Evolutionary conservation across 2,329 filamentous ascomycete genomes (phyloP).

Genomic region (Drechmeria coniospora): DNA sequence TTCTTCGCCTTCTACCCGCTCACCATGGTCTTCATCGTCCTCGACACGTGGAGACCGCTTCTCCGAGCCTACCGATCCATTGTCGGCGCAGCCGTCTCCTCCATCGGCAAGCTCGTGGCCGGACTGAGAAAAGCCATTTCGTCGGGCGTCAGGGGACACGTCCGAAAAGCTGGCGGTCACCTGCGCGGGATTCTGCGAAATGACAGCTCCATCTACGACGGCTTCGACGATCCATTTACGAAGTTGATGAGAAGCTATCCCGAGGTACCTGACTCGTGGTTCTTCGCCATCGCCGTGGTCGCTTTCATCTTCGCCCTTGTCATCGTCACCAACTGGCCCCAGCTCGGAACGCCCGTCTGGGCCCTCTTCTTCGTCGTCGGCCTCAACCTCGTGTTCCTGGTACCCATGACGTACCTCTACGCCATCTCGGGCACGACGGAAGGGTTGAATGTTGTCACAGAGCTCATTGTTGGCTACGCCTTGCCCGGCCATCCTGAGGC

Average conservation of each 20-base stretch:
- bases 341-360: constrained; percentile 15
- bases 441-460: constrained; percentile 32
- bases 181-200: constrained; percentile 18
- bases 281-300: constrained; percentile 8
- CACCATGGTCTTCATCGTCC: constrained; percentile 18
- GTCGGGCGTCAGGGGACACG: constrained; percentile 16
- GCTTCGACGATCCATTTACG: constrained; percentile 26
- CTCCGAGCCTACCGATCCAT: constrained; percentile 16
- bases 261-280: constrained; percentile 35
- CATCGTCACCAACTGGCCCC: constrained; percentile 12
- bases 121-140: constrained; percentile 12
- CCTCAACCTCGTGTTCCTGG: constrained; percentile 22
- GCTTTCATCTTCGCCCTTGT: constrained; percentile 18
- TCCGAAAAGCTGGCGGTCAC: constrained; percentile 13
- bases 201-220: constrained; percentile 23
- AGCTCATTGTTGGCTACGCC: constrained; percentile 16
- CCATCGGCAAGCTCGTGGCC: constrained; percentile 3
- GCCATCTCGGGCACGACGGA: constrained; percentile 27
- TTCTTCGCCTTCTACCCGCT: constrained; percentile 18
- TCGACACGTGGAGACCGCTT: constrained; percentile 19
- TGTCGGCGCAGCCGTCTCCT: constrained; percentile 7
- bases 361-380: constrained; percentile 16
- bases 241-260: constrained; percentile 26
- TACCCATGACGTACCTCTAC: constrained; percentile 24
- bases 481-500: constrained; percentile 18